These are phyloP conservation scores for Zasmidium citrigriseum DNA, from an alignment of 2,329 filamentous ascomycete species.

Conservation along the genomic window DNA sequence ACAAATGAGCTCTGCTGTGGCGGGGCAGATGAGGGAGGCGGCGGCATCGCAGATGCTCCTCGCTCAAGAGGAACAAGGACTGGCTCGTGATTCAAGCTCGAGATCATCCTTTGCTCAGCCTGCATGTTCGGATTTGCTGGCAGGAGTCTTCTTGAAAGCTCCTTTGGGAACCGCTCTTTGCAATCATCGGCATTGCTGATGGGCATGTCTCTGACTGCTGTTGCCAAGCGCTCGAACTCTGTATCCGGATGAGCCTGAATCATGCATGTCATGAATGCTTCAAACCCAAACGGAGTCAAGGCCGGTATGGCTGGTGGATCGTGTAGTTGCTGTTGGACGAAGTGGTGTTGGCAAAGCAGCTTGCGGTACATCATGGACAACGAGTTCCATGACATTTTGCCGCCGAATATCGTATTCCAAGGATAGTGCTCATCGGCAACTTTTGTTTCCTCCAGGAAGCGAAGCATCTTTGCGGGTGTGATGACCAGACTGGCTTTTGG, in stretches of 20 bases:
- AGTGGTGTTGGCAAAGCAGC: constrained; percentile 50
- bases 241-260: constrained; percentile 75
- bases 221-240: constrained; percentile 70
- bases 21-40: constrained; percentile 30
- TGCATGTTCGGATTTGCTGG: constrained; percentile 60
- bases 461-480: constrained; percentile 71
- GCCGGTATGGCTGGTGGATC: constrained; percentile 47
- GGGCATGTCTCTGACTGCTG: constrained; percentile 69
- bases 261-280: constrained; percentile 68
- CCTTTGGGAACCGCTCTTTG: constrained; percentile 75
- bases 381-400: constrained; percentile 41
- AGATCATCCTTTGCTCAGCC: constrained; percentile 61
- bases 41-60: constrained; percentile 35
- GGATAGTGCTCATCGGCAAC: constrained; percentile 67
- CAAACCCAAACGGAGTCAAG: constrained; percentile 50
- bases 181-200: constrained; percentile 66
- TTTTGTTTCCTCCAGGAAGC: constrained; percentile 69
- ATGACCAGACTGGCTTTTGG: constrained; percentile 71
- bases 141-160: constrained; percentile 72
- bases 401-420: constrained; percentile 55
- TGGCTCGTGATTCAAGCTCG: constrained; percentile 41
- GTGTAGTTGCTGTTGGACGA: constrained; percentile 46
- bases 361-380: constrained; percentile 50
- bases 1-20: constrained; percentile 28
- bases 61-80: constrained; percentile 47